Evolutionary conservation across 2,329 filamentous ascomycete genomes (phyloP), one percentile per base, ranked within the genome.

Genomic region (Fusarium fujikuroi): DNA sequence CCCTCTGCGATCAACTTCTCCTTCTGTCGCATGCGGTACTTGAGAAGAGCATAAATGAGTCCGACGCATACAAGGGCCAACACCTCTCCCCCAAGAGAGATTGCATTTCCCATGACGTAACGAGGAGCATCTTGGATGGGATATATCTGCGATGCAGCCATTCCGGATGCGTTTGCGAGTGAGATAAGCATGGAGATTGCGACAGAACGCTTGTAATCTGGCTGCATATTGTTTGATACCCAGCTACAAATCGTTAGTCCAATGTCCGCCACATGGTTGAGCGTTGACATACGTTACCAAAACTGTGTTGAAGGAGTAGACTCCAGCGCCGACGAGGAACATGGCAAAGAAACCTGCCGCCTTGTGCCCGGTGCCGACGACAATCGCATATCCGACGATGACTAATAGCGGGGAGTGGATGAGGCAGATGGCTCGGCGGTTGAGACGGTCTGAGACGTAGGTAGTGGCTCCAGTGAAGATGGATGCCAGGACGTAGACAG

Each of bases 121-220:
- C 80, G 54, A 8, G 75, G 75, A 4, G 70, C 63, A 18, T 76
- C 70, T 3, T 44, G 21, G 10, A 66, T 60, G 3, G 78, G 78
- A 62, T 83, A 87, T 1, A 87, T 81, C 66, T 87, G 85, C 0
- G 84, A 85, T 0, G 84, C 83, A 2, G 85, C 84, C 14, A 87
- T 83, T 16, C 85, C 86, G 0, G 85, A 85, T 4, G 81, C 83
- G 37, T 87, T 87, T 2, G 82, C 86, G 2, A 87, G 80, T 0
- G 85, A 86, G 57, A 85, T 83, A 15, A 85, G 82, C 34, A 85
- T 76, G 0, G 85, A 85, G 16, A 87, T 82, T 7, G 82, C 84
- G 0, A 85, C 81, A 0, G 86, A 85, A 21, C 86, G 83, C 32
- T 85, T 82, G 75, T 85, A 86, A 47, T 87, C 85, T 4, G 82